Evolutionary conservation across 306 rosid genomes (phyloP).

Genomic region (Castanopsis chinensis): DNA sequence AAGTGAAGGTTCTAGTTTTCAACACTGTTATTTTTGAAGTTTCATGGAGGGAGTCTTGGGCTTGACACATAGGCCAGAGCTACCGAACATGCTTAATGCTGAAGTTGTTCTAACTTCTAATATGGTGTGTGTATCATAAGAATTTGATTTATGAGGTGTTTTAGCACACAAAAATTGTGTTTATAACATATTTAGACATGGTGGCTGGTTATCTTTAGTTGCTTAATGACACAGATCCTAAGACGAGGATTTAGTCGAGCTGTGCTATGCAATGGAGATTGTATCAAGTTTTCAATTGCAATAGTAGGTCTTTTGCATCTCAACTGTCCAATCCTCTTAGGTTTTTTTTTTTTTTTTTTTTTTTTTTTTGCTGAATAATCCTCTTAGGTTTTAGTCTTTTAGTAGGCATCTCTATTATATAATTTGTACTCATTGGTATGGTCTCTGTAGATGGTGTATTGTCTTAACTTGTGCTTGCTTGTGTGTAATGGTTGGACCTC

Average conservation of each 20-base stretch:
- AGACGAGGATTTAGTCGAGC: neutral
- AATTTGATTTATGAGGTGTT: too few relatives aligned
- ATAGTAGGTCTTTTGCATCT: neutral
- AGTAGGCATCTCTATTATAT: neutral
- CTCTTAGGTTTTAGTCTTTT: neutral
- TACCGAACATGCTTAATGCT: too few relatives aligned
- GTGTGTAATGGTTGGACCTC: neutral
- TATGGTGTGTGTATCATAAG: too few relatives aligned
- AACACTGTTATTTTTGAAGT: too few relatives aligned
- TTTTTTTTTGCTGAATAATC: too few relatives aligned
- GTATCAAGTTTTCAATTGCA: neutral
- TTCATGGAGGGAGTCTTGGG: too few relatives aligned
- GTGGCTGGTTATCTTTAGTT: neutral
- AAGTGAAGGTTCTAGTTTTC: too few relatives aligned
- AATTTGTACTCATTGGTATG: neutral
- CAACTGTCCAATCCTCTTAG: neutral
- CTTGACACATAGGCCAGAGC: too few relatives aligned
- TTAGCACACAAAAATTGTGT: too few relatives aligned
- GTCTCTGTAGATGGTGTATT: neutral
- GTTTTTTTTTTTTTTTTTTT: too few relatives aligned
- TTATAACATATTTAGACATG: too few relatives aligned
- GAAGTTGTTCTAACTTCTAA: too few relatives aligned
- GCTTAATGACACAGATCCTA: neutral
- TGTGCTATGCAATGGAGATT: neutral
- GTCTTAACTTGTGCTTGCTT: neutral